Base-by-base conservation (phyloP, 2,329 filamentous ascomycete species). In the Cladosporium sphaerospermum region DNA sequence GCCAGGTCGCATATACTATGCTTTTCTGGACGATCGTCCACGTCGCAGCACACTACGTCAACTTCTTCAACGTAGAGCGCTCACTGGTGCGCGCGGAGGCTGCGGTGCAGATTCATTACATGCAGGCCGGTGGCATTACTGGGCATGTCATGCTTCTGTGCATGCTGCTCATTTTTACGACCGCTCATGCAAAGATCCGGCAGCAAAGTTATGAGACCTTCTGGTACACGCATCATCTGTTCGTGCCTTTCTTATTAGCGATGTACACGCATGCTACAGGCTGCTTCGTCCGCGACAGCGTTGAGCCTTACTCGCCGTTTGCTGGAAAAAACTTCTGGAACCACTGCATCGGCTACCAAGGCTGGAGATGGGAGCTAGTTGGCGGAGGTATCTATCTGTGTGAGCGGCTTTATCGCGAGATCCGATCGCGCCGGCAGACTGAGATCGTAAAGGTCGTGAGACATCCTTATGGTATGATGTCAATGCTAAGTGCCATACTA, bases 141-240 rank as follows among this genome's bases (percentile, higher is more conserved):
- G 93, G 93, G 6, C 93, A 99, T 71, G 81, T 96, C 57, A 99
- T 99, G 93, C 81, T 97, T 23, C 78, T 99, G n/a, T 97, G 91
- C 79, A 99, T 99, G 93, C 75, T 99, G 58, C 75, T 99, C 58
- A 99, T 99, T 79, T 99, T 95, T 74, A 99, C 93, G 1, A 96
- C 91, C 0, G 87, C 93, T 2, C 93, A 99, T 67, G 81, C 86
- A 63, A 87, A 89, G 61, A 97, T 99, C 60, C 87, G 93, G 52
- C 92, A 97, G 69, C 93, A 99, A 69, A 95, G 89, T 0, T 99
- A 91, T 67, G 93, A 99, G 74, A 95, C 92, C 0, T 99, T 99
- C 70, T 99, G 93, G 93, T 99, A 99, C 73, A 96, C 90, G 0
- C 93, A 99, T 72, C 93, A 99, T 65, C 81, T 99, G n/a, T 97